Percentiles rank a stretch among this genome's conserved stretches.
Conservation (phyloP, 108 stramenopile genomes). For the Pseudonitzschia pungens region DNA sequence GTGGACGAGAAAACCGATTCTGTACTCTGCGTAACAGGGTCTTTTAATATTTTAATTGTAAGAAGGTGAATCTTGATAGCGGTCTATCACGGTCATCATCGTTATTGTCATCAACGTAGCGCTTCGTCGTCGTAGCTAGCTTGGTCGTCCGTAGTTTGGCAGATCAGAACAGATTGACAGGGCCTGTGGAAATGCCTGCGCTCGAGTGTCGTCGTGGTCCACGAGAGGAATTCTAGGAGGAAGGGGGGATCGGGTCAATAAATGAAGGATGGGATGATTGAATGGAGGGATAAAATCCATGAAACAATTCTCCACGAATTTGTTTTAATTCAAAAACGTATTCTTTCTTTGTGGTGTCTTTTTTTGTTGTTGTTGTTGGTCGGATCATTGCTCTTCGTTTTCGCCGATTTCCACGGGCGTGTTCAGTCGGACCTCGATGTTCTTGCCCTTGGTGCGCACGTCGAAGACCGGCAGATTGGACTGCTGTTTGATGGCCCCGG, state of each 20-base stretch:
- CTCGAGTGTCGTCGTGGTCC: no score
- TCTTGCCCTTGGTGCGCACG: conserved; percentile 75
- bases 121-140: not conserved
- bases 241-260: no score
- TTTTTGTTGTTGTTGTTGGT: not conserved
- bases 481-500: conserved; percentile 65
- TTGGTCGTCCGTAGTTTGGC: not conserved
- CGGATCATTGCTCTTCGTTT: no score
- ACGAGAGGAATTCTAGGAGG: no score
- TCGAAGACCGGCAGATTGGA: conserved; percentile 71
- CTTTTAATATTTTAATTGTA: no score
- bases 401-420: conserved; percentile 23
- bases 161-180: no score
- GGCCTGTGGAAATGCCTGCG: no score
- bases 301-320: no score
- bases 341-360: no score
- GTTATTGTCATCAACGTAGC: not conserved
- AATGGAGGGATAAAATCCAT: not conserved
- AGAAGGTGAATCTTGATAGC: not conserved
- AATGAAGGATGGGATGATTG: not conserved
- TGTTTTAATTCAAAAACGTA: no score
- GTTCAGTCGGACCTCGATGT: conserved; percentile 75
- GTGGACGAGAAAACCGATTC: no score
- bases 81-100: not conserved
- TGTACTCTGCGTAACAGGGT: no score